Base-by-base conservation (phyloP, 352 stramenopile genomes). In the Globisporangium camurandrum region DNA sequence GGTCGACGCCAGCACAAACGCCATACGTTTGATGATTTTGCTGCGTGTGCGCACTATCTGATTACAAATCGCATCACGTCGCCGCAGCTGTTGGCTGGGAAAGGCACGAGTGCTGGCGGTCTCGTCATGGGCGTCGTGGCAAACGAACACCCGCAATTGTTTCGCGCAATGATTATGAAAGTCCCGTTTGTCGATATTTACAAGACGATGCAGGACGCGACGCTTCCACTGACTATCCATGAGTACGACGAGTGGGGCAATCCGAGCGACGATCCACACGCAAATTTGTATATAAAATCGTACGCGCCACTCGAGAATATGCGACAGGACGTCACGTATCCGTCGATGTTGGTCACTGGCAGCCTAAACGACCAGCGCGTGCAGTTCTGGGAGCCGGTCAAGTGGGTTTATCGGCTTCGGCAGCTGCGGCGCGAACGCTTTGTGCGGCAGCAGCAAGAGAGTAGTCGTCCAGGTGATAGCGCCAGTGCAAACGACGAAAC, bases 241-340 rank as follows among this genome's bases (percentile, higher is more conserved):
- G 89, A 97, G 64, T 96, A 95, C 50, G 85, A 96, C 43, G 89
- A 97, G 61, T 97, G 87, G 87, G 86, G 88, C 2, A 80, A 96
- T 47, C 79, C 80, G 12, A 36, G 10, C 3, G 31, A 16, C 3
- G 67, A 83, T 20, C 52, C 58, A 1, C 54, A 67, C 5, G 67
- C 76, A 12, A 59, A 59, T 26, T 62, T 70, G 19, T 93, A 91
- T 62, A 93, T 95, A 34, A 52, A 68, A 24, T 88, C 82, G n/a
- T 95, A 93, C 51, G 77, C 79, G 8, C 84, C 84, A 16, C 85
- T 69, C 24, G 76, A 84, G 37, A 94, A 94, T 57, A 52, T 94
- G 34, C 62, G 62, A 0, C 37, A 52, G 4, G 59, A 60, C 11
- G 38, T 50, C 1, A 51, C 54, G 20, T 93, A 89, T 47, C 84